Evolutionary conservation across 306 rosid species (phyloP), one percentile per base, ranked within the genome.

Genomic region (Cucumis cinereus): DNA sequence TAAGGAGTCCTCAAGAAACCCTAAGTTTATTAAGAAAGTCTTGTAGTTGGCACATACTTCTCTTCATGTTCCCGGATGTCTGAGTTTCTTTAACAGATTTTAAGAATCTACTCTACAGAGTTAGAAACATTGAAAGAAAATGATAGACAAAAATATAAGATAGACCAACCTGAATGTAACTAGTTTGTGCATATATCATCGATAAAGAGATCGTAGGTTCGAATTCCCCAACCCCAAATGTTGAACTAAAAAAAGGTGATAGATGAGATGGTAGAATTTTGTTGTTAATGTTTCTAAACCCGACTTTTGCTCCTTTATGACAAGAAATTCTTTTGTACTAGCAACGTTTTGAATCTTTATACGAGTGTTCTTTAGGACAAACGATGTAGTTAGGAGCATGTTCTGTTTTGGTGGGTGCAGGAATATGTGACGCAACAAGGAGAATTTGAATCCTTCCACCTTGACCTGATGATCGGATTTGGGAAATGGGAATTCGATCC

Each of bases 401-500:
- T 45, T 3, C 4, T 24, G 12, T 58, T 10, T 3, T 71, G 13
- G 5, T 45, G 52, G 52, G 52, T 45, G 50, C 52, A 45, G 74
- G 38, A 1, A 69, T 43, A 69, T 23, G 36, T 69, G 55, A 45
- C 1, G 19, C 96, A 85, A 63, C 93, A 85, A 87, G 91, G 91
- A 61, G 88, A 74, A 1, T 79, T 60, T 2, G 89, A 90, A 82
- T 87, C 91, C 16, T 19, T 87, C 40, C 82, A 82, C 49, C 89
- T 87, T 3, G 93, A 87, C 80, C 0, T 77, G 71, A 81, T 70
- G 24, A 8, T 87, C 79, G 90, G 90, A 83, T 87, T 90, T 76
- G 88, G 93, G 77, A 77, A 58, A 3, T 90, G 93, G 96, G 89
- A 87, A 62, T 90, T 88, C 41, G 84, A 77, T 73, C 96, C 91